Evolutionary conservation across 169 alveolate species (phyloP).

Genomic region (Eimeria falciformis): DNA sequence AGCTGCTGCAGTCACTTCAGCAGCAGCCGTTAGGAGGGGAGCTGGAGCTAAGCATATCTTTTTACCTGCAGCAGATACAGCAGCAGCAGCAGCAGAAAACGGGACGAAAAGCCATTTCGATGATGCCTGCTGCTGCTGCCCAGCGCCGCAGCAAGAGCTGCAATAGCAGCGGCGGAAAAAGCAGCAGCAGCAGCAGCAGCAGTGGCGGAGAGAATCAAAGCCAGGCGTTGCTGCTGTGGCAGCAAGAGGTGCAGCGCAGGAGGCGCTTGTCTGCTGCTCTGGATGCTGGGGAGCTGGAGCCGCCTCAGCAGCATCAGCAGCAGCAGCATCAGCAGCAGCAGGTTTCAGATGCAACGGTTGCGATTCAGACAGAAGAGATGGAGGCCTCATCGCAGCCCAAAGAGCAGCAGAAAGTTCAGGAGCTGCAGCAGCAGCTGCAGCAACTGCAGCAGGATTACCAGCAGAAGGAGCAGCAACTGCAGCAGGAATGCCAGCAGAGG

Average conservation of each 20-base stretch:
- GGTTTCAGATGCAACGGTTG: not conserved
- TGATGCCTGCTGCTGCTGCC: not conserved
- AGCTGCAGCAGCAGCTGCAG: conserved; percentile 54
- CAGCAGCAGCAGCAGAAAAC: conserved; percentile 24
- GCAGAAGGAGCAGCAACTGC: too few relatives aligned
- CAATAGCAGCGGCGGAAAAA: conserved; percentile 8
- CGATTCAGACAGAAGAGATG: conserved; percentile 17
- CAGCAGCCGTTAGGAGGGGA: conserved; percentile 29
- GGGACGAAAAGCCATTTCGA: not conserved
- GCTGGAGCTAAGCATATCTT: conserved; percentile 18
- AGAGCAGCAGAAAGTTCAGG: conserved; percentile 14
- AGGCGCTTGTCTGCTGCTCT: conserved; percentile 12
- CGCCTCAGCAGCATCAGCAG: conserved; percentile 25
- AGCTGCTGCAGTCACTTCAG: conserved; percentile 33
- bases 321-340: conserved; percentile 41
- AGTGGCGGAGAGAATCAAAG: not conserved
- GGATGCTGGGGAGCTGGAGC: conserved; percentile 10
- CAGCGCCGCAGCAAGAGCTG: conserved; percentile 36
- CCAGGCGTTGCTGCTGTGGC: conserved; percentile 41
- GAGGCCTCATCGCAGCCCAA: not conserved
- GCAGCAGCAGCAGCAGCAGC: conserved; percentile 42
- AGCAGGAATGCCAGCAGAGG: conserved; percentile 11
- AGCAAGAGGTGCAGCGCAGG: conserved; percentile 48
- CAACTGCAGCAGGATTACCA: not conserved
- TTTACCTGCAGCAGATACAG: conserved; percentile 40